Conservation (phyloP, 2,329 filamentous ascomycete genomes). For the Metarhizium brunneum region DNA sequence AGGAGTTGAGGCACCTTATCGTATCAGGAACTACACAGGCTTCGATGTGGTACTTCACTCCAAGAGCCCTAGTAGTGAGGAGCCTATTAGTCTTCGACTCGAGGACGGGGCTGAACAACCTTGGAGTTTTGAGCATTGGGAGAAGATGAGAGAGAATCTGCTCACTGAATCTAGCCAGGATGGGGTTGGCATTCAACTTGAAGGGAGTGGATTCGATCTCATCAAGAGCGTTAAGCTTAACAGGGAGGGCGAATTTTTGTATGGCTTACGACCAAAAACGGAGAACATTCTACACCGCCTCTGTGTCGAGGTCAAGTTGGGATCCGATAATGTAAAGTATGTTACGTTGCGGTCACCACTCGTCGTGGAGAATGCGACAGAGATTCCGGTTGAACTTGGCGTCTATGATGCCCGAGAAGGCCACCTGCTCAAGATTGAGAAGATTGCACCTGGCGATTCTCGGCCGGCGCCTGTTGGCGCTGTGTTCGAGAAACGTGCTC, state of each 20-base stretch:
- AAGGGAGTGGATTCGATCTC: slow-evolving; percentile 88
- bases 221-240: slow-evolving; percentile 83
- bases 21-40: slow-evolving; percentile 90
- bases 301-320: slow-evolving; percentile 83
- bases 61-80: slow-evolving; percentile 55
- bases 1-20: slow-evolving; percentile 83
- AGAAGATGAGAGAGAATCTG: slow-evolving; percentile 89
- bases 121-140: slow-evolving; percentile 96
- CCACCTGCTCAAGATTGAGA: slow-evolving; percentile 92
- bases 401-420: slow-evolving; percentile 82
- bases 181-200: slow-evolving; percentile 71
- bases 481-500: slow-evolving; percentile 77
- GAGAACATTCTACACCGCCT: slow-evolving; percentile 80
- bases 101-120: slow-evolving; percentile 84
- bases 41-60: slow-evolving; percentile 83
- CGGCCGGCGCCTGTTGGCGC: slow-evolving; percentile 87
- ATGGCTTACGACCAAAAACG: slow-evolving; percentile 79
- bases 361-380: slow-evolving; percentile 88
- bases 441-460: slow-evolving; percentile 85
- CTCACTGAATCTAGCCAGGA: slow-evolving; percentile 74
- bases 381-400: slow-evolving; percentile 90
- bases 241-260: slow-evolving; percentile 88
- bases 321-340: slow-evolving; percentile 94
- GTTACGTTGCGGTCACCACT: slow-evolving; percentile 91
- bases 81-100: slow-evolving; percentile 65